These are phyloP conservation scores for Microcyclosporella mali DNA, from an alignment of 2,329 filamentous ascomycete species.

Conservation along the genomic window DNA sequence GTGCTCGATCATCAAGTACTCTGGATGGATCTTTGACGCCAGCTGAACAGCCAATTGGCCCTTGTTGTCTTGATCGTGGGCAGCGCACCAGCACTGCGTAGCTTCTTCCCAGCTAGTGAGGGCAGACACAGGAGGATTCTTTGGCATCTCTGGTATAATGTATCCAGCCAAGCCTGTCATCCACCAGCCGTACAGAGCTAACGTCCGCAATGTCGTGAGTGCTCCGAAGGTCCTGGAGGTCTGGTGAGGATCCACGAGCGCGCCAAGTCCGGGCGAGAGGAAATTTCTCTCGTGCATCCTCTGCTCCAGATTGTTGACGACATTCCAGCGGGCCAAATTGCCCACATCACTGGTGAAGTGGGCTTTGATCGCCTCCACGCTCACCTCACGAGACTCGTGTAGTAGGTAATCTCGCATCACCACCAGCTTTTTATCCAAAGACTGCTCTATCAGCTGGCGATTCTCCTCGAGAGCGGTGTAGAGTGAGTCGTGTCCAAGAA, in stretches of 20 bases:
- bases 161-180: background rate
- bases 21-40: constrained; percentile 33
- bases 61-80: constrained; percentile 39
- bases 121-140: constrained; percentile 38
- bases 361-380: background rate
- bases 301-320: background rate
- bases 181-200: background rate
- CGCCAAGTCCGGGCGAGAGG: background rate
- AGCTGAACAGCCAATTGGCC: constrained; percentile 58
- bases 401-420: background rate
- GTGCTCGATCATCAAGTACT: constrained; percentile 42
- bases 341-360: background rate
- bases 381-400: background rate
- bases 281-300: background rate
- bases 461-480: no score
- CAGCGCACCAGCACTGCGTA: constrained; percentile 82
- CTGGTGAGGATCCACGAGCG: background rate
- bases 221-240: background rate
- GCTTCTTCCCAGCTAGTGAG: constrained; percentile 67
- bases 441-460: no score
- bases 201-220: background rate
- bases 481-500: no score
- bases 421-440: no score
- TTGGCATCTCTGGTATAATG: background rate
- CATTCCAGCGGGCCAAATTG: background rate